These are phyloP conservation scores for Penicillium coprophilum DNA, from an alignment of 495 filamentous ascomycete genomes.

Conservation along the genomic window DNA sequence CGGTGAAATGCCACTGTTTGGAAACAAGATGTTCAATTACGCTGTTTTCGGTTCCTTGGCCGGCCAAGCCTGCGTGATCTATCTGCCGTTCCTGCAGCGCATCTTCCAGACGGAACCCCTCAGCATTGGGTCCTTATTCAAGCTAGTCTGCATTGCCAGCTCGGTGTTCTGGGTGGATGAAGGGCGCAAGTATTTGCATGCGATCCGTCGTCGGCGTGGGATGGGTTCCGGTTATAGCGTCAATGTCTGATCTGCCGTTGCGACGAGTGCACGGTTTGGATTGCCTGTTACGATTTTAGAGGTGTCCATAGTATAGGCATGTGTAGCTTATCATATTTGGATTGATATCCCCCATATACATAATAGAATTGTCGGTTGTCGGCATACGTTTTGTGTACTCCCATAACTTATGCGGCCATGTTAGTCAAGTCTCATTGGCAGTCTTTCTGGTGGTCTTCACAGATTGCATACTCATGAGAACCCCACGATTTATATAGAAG, in stretches of 20 bases:
- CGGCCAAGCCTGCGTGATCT: constrained; percentile 88
- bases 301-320: constrained; percentile 1
- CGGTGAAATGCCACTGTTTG: constrained; percentile 78
- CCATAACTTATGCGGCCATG: neutral
- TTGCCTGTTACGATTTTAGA: constrained; percentile 11
- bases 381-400: neutral
- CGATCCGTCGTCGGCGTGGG: constrained; percentile 33
- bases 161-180: constrained; percentile 95
- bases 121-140: constrained; percentile 65
- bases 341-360: constrained; percentile 11
- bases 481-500: too few species aligned
- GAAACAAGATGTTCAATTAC: constrained; percentile 94
- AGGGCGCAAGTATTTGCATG: constrained; percentile 66
- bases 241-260: constrained; percentile 38
- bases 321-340: constrained; percentile 14
- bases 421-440: too few species aligned
- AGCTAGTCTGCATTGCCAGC: constrained; percentile 72
- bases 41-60: constrained; percentile 79
- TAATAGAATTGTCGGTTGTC: constrained; percentile 10
- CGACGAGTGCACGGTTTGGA: constrained; percentile 3
- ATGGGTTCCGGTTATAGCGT: constrained; percentile 45
- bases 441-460: too few species aligned
- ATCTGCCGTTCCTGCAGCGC: constrained; percentile 86
- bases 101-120: constrained; percentile 95
- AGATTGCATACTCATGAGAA: too few species aligned